phyloP scores from a whole-genome alignment of 2,329 filamentous ascomycete genomes.

The Leptodontidium sp. region DNA sequence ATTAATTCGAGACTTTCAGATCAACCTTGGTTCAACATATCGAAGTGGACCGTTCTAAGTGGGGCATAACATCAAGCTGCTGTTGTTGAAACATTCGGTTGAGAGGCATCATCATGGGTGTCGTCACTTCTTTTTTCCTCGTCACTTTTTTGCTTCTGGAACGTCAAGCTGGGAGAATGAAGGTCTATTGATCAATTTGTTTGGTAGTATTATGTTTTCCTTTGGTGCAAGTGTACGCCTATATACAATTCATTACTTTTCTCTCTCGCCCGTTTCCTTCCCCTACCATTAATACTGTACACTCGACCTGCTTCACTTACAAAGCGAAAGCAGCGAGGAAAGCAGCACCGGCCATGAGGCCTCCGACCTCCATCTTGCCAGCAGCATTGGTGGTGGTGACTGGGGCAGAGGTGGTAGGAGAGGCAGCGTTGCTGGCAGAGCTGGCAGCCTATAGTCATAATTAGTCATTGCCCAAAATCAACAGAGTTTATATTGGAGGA shows the following conservation, averaged over 20 bases:
- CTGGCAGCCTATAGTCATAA: not conserved
- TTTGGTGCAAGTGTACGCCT: not conserved
- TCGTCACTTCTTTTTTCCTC: too few species aligned
- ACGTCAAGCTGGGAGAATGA: too few species aligned
- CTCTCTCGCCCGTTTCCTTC: not conserved
- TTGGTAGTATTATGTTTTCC: constrained; percentile 1
- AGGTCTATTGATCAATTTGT: not conserved
- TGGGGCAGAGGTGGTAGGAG: constrained; percentile 18
- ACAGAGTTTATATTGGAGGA: too few species aligned
- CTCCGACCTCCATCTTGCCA: constrained; percentile 26
- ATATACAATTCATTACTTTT: constrained; percentile 6
- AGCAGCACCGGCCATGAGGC: constrained; percentile 30
- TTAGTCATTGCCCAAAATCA: not conserved
- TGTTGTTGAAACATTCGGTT: too few species aligned
- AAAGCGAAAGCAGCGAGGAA: constrained; percentile 38
- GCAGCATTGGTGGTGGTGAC: constrained; percentile 19
- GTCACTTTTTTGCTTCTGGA: too few species aligned
- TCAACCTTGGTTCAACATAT: not conserved
- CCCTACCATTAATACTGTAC: not conserved
- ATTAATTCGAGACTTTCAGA: constrained; percentile 3
- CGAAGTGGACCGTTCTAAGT: not conserved
- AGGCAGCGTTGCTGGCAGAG: not conserved
- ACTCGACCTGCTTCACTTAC: constrained; percentile 25
- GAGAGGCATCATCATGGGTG: too few species aligned
- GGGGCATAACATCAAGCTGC: not conserved